Percentiles rank a stretch among this genome's conserved stretches.
Conservation (phyloP, 2,329 filamentous ascomycete species). For the Daldinia eschscholtzii region DNA sequence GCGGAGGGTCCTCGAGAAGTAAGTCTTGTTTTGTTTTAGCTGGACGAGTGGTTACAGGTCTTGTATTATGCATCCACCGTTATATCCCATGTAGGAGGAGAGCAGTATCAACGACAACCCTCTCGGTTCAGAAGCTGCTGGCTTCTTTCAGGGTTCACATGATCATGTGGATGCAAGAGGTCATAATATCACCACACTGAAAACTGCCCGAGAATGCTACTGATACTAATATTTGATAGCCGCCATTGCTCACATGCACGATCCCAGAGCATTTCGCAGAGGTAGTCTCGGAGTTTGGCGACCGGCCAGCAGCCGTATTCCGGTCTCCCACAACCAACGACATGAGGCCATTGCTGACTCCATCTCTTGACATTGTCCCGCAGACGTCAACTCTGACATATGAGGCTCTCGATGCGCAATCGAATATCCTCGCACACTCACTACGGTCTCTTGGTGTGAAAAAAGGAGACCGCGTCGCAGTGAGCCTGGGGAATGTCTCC, state of each 20-base stretch:
- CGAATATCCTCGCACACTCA: conserved; percentile 80
- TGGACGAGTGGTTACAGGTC: background rate
- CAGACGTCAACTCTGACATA: conserved; percentile 81
- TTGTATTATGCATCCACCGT: background rate
- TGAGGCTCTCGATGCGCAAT: conserved; percentile 77
- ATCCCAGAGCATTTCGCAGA: conserved; percentile 79
- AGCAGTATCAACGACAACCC: background rate
- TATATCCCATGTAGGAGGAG: background rate
- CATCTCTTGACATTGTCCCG: conserved; percentile 52
- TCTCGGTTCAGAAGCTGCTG: background rate
- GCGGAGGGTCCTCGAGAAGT: conserved; percentile 52
- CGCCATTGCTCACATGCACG: conserved; percentile 74
- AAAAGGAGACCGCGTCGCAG: conserved; percentile 87
- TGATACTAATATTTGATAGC: conserved; percentile 59
- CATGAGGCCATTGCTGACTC: conserved; percentile 36
- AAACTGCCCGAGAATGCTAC: background rate
- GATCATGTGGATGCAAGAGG: background rate
- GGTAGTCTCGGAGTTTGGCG: conserved; percentile 73
- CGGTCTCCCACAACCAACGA: conserved; percentile 57
- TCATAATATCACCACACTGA: background rate
- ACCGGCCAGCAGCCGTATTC: conserved; percentile 70
- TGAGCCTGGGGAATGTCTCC: conserved; percentile 86
- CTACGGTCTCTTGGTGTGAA: conserved; percentile 77
- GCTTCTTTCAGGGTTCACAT: background rate
- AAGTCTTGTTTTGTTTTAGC: conserved; percentile 26